These are phyloP conservation scores for Tetrahymena borealis DNA, from an alignment of 73 alveolate species.

Conservation along the genomic window DNA sequence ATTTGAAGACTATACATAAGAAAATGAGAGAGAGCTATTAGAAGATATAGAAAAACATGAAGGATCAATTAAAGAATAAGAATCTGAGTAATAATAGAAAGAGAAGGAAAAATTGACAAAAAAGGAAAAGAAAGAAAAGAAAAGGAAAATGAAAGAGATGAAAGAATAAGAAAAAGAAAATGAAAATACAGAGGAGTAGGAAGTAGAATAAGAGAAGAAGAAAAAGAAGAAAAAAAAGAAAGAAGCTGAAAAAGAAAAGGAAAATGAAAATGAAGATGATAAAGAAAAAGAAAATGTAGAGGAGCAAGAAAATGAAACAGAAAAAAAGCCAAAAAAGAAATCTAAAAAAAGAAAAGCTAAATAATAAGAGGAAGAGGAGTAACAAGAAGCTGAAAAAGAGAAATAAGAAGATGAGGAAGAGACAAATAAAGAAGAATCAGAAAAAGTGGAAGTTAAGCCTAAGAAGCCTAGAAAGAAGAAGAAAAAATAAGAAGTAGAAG, in stretches of 20 bases:
- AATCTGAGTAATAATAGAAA: not conserved
- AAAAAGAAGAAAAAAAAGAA: slow-evolving; percentile 14
- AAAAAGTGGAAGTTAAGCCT: not conserved
- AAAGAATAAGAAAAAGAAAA: slow-evolving; percentile 15
- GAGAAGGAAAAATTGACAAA: not conserved
- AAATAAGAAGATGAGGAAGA: not conserved
- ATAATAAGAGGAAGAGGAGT: not conserved
- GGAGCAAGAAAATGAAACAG: not conserved
- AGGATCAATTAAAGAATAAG: not conserved
- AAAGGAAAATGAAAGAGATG: not conserved
- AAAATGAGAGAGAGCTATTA: not conserved
- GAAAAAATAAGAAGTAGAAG: not conserved
- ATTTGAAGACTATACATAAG: not conserved
- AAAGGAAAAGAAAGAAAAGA: slow-evolving; percentile 1
- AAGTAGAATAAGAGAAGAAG: not conserved
- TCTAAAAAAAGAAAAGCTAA: not conserved
- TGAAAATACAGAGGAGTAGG: not conserved
- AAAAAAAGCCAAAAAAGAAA: not conserved
- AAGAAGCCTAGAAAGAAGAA: not conserved
- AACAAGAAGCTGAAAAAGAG: not conserved
- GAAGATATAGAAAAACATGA: not conserved
- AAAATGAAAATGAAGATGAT: slow-evolving; percentile 3
- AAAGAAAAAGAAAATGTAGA: slow-evolving; percentile 19
- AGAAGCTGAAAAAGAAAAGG: slow-evolving; percentile 6
- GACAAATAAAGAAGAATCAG: not conserved